Base-by-base conservation (phyloP, 2,329 filamentous ascomycete genomes). In the Coleophoma crateriformis region DNA sequence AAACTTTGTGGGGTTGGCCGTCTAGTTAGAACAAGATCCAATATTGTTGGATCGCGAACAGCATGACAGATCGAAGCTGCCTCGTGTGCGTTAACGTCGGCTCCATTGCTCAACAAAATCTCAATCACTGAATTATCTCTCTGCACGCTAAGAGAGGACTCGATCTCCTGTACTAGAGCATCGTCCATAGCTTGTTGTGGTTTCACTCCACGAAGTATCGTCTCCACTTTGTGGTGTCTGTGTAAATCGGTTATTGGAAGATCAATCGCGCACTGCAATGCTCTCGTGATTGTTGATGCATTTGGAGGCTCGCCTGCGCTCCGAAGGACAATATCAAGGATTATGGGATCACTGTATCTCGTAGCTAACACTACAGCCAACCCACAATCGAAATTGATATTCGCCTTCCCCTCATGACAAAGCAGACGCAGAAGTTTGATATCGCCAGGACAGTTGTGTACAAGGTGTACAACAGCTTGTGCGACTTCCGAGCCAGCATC, bases 81-180 rank as follows among this genome's bases (percentile, higher is more conserved):
- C 22, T 78, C 73, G 50, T 73, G 69, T 1, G 70, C 67, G 53
- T 82, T 81, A n/a, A 79, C 67, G 43, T 81, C 73, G 2, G 79
- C 79, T 1, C 78, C 77, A 1, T 72, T 68, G 1, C 70, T 67
- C 1, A 84, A 59, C 0, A 83, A 68, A 1, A 69, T 63, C 48
- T 71, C 69, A 33, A 81, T 50, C 1, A 74, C 70, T 2, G 71
- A 66, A 5, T 77, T 61, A 1, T 69, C 69, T 4, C 72, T 69
- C 11, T 69, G 60, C 3, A 66, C 64, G 48, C 71, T 64, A 10
- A 76, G 60, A 3, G 76, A 58, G 2, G 65, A 67, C 40, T 75
- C 69, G 4, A 81, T 73, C 56, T 83, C 79, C 14, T 72, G 70
- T 11, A 75, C 67, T 1, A 83, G 68, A 2, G 78, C 61, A 3